Base-by-base conservation (phyloP, 371 early-diverging fungal species). In the Rhizopus stolonifer region DNA sequence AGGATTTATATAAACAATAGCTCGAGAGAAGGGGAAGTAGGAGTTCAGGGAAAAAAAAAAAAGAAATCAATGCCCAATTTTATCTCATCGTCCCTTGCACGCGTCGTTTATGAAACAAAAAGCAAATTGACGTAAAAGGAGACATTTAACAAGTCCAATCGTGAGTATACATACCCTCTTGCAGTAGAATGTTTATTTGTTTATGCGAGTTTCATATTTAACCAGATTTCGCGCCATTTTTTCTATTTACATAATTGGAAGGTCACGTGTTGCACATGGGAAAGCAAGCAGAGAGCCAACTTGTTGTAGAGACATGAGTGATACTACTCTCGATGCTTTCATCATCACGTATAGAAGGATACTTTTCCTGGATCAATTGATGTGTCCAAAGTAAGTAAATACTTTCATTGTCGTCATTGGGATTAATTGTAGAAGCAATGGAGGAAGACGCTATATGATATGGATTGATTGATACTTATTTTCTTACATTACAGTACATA, bases 331-430 rank as follows among this genome's bases (percentile, higher is more conserved):
- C 53, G 11, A 59, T 38, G 34, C 59, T 59, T 24, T 58, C 52
- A 10, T 44, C 29, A 1, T 57, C 52, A 23, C 34, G 24, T 32
- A 18, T 2, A 15, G 3, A 61, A 54, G 3, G 54, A 38, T 11
- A 61, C 52, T 54, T 59, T 44, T 73, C 68, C 34, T 59, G 56
- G 19, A 74, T 23, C 13, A 74, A 33, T 54, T 74, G 70, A 49
- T 74, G 70, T 23, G 70, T 74, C 69, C 69, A 74, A 15, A 61
- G 47, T 25, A 74, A 44, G 50, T 74, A 74, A 3, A 74, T 52
- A 0, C 74, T 64, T 42, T 74, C 71, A 29, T 74, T 62, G 33
- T 70, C 60, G 24, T 65, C 68, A 45, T 70, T 52, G 1, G 56
- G 56, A 19, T 49, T 56, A 14, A 56, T 44, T 15, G 56, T 56